Evolutionary conservation across 352 stramenopile genomes (phyloP), one percentile per base, ranked within the genome.

Genomic region (Phytophthora capsici): DNA sequence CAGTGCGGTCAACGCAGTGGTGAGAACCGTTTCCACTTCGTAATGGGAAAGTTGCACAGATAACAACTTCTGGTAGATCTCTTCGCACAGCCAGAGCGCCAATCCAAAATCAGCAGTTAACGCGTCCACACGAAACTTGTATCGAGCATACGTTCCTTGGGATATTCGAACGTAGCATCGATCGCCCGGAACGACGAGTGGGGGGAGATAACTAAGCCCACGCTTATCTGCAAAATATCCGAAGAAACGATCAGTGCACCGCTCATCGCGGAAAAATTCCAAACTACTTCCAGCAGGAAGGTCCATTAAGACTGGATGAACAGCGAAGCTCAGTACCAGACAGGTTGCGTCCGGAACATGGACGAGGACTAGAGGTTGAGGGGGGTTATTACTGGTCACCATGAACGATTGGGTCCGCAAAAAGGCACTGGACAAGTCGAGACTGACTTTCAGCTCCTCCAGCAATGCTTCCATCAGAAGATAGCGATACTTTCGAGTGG

Each of bases 291-390:
- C 84, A 17, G 83, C 75, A 9, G 84, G 84, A 22, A 92, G 68
- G 45, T 92, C 86, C 86, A 94, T 94, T 14, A 94, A 54, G 10
- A 92, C 86, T 7, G 86, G 86, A 28, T 94, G 86, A 16, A 91
- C 80, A 0, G 76, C 72, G 56, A 94, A 94, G n/a, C 83, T 90
- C n/a, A 94, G 55, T 19, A 92, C 71, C 44, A 94, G 52, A 32
- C 77, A 90, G 36, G 78, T 91, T 10, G 82, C 84, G 13, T 79
- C 75, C 5, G 83, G 83, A 1, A 89, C 75, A n/a, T 84, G 78
- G 30, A 94, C 60, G 17, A 83, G 61, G 30, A 86, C 74, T 19
- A 91, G 38, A 28, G 82, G 73, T 46, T 89, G 82, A 2, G 86
- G 86, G 4, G 86, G 86, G 55, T 77, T 86, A 13, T 90, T 78